A percentile compares a stretch with the other conserved stretches of the same genome.
phyloP scores from a whole-genome alignment of 2,329 filamentous ascomycete species.

The Aureobasidium sp. region DNA sequence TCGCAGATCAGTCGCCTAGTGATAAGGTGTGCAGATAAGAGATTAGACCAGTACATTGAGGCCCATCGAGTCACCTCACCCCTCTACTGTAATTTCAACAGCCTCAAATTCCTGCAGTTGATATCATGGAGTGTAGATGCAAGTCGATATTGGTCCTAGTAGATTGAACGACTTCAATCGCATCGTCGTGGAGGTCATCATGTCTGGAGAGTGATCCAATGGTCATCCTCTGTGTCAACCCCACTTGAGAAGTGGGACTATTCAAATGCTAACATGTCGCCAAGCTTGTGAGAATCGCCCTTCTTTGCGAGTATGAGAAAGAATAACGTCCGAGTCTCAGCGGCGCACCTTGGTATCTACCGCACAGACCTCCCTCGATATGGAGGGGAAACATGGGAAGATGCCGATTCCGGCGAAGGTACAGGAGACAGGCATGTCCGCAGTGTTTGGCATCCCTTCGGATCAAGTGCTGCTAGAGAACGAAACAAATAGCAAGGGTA shows the following conservation, averaged over 20 bases:
- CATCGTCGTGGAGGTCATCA: not conserved
- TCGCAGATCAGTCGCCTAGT: not conserved
- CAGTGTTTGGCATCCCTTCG: not conserved
- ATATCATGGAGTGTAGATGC: not conserved
- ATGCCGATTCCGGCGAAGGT: not conserved
- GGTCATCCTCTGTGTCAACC: not conserved
- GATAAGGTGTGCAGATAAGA: not conserved
- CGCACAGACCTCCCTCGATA: not conserved
- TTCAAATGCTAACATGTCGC: not conserved
- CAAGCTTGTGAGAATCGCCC: not conserved
- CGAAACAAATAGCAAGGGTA: not conserved
- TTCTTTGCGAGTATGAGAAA: not conserved
- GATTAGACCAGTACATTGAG: not conserved
- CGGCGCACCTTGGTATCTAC: not conserved
- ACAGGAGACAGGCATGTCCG: not conserved
- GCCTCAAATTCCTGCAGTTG: not conserved
- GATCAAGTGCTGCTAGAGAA: not conserved
- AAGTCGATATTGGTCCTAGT: not conserved
- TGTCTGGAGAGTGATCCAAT: not conserved
- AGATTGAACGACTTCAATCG: not conserved
- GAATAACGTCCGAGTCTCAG: not conserved
- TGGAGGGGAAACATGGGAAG: not conserved
- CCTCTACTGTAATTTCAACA: too few relatives aligned
- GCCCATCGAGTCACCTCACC: not conserved
- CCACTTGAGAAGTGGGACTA: not conserved